Base-by-base conservation (phyloP, 164 flowering plant genomes). In the Dillenia suffruticosa region DNA sequence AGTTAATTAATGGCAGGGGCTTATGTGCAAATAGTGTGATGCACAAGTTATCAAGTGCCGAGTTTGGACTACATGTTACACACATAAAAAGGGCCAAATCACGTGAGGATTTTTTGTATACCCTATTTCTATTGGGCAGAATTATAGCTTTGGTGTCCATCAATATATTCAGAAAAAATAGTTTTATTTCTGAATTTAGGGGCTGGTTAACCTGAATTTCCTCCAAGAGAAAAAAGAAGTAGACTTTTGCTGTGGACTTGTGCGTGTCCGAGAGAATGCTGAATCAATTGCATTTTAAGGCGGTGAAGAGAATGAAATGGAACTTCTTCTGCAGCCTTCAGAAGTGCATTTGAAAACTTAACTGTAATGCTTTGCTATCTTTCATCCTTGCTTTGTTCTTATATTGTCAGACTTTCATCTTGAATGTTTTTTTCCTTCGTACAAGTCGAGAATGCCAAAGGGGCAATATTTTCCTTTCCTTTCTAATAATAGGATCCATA, bases 201-300 rank as follows among this genome's bases (percentile, higher is more conserved):
- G 82, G n/a, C 70, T 94, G 64, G 95, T 91, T 19, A 77, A 58
- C 57, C 75, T 94, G 46, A 94, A 94, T 73, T 94, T 94, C 74
- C 70, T 94, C 68, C 99, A 94, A 89, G 99, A 94, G 84, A 94
- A 94, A 67, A 94, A 89, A 68, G 98, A 94, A 80, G 98, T 97
- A 58, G 99, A 94, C 75, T 94, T 94, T 63, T 95, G 98, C 57
- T 94, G 87, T 74, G 97, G 98, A 57, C 96, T 94, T 73, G 98
- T 94, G 9, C 97, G 95, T 12, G 81, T 94, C 61, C 72, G 98
- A 68, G 99, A 94, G 80, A 94, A 94, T 82, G 95, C 99, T 56
- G 99, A 94, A 74, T 90, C 99, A 16, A 91, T 94, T 80, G 97
- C 99, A 61, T 91, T 94, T 71, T 94, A 94, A 77, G 82, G 88